Conservation (phyloP, 352 stramenopile species). For the Pythium rishiriense region DNA sequence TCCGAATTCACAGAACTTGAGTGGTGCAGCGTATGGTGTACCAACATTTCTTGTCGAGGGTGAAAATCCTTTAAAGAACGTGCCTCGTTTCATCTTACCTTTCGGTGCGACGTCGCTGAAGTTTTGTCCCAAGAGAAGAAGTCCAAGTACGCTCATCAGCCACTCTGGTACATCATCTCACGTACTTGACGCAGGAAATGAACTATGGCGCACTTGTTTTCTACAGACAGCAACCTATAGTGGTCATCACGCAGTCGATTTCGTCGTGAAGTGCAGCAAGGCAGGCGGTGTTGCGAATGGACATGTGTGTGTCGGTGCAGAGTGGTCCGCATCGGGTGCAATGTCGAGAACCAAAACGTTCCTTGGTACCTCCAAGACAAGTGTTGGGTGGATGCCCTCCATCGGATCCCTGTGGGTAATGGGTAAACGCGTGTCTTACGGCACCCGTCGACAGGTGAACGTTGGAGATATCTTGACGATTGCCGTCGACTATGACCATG, state of each 20-base stretch:
- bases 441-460: conserved; percentile 39
- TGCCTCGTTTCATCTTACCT: conserved; percentile 61
- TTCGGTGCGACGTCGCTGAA: conserved; percentile 55
- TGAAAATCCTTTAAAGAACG: conserved; percentile 60
- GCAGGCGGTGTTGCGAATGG: conserved; percentile 61
- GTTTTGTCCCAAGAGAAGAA: conserved; percentile 70
- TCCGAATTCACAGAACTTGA: conserved; percentile 86
- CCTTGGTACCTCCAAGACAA: conserved; percentile 27
- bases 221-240: conserved; percentile 60
- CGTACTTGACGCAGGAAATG: conserved; percentile 36
- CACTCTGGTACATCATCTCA: conserved; percentile 72
- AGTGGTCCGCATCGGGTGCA: conserved; percentile 38
- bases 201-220: conserved; percentile 66
- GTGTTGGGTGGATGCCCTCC: conserved; percentile 85
- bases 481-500: conserved; percentile 71
- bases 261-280: conserved; percentile 71
- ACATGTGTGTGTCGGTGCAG: conserved; percentile 75
- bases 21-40: conserved; percentile 79
- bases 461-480: conserved; percentile 76
- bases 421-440: conserved; percentile 57
- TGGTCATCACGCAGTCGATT: conserved; percentile 78
- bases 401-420: conserved; percentile 75
- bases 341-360: not conserved
- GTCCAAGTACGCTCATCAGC: conserved; percentile 59
- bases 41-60: conserved; percentile 85